Evolutionary conservation across 2,329 filamentous ascomycete genomes (phyloP).

Genomic region (Alternaria brassicicola): DNA sequence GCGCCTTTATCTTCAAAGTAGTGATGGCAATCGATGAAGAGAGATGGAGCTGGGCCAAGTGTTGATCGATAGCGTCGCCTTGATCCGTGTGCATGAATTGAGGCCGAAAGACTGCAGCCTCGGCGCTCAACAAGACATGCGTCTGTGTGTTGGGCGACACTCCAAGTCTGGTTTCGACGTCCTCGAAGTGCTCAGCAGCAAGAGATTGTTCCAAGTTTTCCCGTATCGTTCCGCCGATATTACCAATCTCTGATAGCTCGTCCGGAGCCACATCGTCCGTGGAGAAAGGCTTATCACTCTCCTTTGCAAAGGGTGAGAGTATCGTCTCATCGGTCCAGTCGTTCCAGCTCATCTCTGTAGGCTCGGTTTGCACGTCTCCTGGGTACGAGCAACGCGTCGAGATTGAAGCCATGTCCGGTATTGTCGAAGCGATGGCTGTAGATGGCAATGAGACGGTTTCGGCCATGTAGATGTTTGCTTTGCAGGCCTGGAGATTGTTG

Average conservation of each 20-base stretch:
- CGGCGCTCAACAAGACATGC: slow-evolving; percentile 24
- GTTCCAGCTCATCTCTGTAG: slow-evolving; percentile 37
- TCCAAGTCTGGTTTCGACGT: slow-evolving; percentile 3
- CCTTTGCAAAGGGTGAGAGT: slow-evolving; percentile 33
- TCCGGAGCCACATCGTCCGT: slow-evolving; percentile 32
- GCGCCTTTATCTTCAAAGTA: slow-evolving; percentile 11
- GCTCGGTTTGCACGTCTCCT: slow-evolving; percentile 19
- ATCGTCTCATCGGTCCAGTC: slow-evolving; percentile 36
- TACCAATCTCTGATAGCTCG: not conserved
- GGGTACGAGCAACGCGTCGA: slow-evolving; percentile 20
- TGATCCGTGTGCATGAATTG: not conserved
- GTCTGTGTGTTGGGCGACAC: slow-evolving; percentile 23
- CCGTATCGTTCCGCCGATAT: not conserved
- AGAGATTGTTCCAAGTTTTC: slow-evolving; percentile 8
- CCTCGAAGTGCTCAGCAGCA: not conserved
- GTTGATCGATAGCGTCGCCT: not conserved
- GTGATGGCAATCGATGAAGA: slow-evolving; percentile 15
- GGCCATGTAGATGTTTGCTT: slow-evolving; percentile 38
- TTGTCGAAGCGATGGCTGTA: slow-evolving; percentile 10
- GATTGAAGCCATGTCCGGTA: slow-evolving; percentile 20
- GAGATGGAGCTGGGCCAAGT: slow-evolving; percentile 29
- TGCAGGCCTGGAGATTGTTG: slow-evolving; percentile 41
- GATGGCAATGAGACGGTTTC: slow-evolving; percentile 24
- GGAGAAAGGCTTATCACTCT: slow-evolving; percentile 15
- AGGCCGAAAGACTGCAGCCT: slow-evolving; percentile 35